Evolutionary conservation across 2,329 filamentous ascomycete genomes (phyloP).

Genomic region (Nemania sp.): DNA sequence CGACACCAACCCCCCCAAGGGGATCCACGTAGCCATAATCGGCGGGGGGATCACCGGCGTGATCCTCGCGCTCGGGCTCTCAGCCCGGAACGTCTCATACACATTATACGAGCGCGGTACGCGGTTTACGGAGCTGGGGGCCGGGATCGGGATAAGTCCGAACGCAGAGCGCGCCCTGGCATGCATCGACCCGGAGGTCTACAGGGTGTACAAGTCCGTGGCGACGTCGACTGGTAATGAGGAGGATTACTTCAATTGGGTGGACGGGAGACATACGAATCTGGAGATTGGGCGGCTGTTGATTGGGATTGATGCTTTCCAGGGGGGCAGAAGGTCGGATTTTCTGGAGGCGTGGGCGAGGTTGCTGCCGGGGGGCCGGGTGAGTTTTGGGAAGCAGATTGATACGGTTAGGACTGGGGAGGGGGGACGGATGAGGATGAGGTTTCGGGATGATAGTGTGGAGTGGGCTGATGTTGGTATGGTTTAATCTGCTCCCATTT

Average conservation of each 20-base stretch:
- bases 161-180: constrained; percentile 53
- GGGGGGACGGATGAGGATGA: constrained; percentile 31
- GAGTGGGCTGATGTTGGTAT: constrained; percentile 40
- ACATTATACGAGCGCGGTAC: constrained; percentile 52
- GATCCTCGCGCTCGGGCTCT: constrained; percentile 51
- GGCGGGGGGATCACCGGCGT: constrained; percentile 57
- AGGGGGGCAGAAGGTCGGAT: constrained; percentile 46
- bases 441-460: constrained; percentile 39
- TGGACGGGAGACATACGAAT: constrained; percentile 41
- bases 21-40: constrained; percentile 48
- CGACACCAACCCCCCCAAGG: not conserved
- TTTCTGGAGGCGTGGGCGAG: constrained; percentile 45
- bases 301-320: constrained; percentile 47
- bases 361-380: constrained; percentile 34
- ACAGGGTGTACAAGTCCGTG: constrained; percentile 44
- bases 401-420: constrained; percentile 36
- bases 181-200: constrained; percentile 40
- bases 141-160: constrained; percentile 56
- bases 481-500: not conserved
- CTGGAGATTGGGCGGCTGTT: constrained; percentile 41
- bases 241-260: constrained; percentile 48
- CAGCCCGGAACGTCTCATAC: constrained; percentile 46
- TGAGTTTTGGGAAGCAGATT: constrained; percentile 42
- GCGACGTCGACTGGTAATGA: constrained; percentile 23
- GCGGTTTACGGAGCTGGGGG: constrained; percentile 51